Percentiles rank a stretch among this genome's conserved stretches.
phyloP scores from a whole-genome alignment of 306 rosid species.

The Rubus parviflorus region DNA sequence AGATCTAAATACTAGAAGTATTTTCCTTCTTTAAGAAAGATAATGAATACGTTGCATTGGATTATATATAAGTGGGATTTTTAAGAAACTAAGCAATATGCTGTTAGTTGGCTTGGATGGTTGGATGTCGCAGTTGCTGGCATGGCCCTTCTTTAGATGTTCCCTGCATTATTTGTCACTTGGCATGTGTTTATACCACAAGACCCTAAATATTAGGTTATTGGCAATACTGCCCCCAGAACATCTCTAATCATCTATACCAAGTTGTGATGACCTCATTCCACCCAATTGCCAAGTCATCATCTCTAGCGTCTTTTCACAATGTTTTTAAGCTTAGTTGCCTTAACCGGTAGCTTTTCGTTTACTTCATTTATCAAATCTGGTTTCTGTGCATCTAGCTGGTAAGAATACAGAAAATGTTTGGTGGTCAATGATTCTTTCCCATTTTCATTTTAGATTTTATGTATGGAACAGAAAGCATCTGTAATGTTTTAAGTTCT shows the following conservation, averaged over 20 bases:
- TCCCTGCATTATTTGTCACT: background rate
- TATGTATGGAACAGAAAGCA: too few relatives aligned
- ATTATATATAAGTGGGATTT: background rate
- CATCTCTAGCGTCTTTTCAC: background rate
- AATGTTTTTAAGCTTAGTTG: background rate
- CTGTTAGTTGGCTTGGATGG: background rate
- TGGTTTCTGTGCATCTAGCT: background rate
- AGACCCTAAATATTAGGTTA: background rate
- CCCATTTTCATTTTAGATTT: background rate
- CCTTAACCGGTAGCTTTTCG: background rate
- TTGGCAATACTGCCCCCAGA: background rate
- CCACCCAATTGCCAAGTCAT: background rate
- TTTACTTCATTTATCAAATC: background rate
- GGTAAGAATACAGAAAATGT: background rate
- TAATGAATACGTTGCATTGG: background rate
- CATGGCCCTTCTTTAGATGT: background rate
- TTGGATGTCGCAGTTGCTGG: background rate
- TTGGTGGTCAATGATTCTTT: background rate
- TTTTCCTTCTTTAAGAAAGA: background rate
- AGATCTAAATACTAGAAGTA: background rate
- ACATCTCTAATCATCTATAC: background rate
- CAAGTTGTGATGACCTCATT: background rate
- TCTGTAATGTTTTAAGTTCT: background rate
- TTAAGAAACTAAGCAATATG: background rate
- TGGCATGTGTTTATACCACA: background rate